Base-by-base conservation (phyloP, 331 rosid species). In the Dryas integrifolia region DNA sequence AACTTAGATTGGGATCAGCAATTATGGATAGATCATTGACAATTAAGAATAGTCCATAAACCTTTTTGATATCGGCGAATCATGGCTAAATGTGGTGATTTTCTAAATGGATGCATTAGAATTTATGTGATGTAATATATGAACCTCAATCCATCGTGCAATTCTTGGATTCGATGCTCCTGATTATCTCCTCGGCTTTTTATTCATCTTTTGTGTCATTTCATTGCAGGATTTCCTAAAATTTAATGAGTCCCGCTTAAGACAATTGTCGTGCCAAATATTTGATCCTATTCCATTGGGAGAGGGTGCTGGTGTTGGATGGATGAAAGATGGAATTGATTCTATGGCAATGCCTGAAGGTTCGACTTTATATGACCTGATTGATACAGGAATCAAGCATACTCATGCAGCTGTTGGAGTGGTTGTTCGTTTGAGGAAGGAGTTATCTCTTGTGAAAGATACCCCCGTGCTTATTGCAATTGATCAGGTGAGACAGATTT, bases 381-480 rank as follows among this genome's bases (percentile, higher is more conserved):
- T 92, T 73, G 78, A 83, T 80, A 84, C 90, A 46, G 99, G 99
- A 68, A 89, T 95, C 84, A 92, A 84, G 69, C 86, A 88, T 74
- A 88, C 97, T 61, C 97, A 92, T 77, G 99, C 96, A 39, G 96
- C 97, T 64, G 97, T 89, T 77, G 99, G 96, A 72, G 96, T 87
- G 64, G 91, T 89, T 45, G 93, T 95, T 79, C 93, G 87, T 70
- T 86, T 95, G 87, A 86, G 99, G 88, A 84, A 86, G 84, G 99
- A 95, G 87, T 76, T 89, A 58, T 88, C 99, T 21, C 89, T 88
- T 85, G 96, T 95, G 82, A 92, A 87, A 77, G 87, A 88, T 76
- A 77, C 81, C 56, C 97, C 99, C 9, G 96, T 92, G 61, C 97
- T 95, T 67, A 80, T 91, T 82, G 99, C 99, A 45, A 81, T 95